Percentiles rank a stretch among this genome's conserved stretches.
Evolutionary conservation across 2,329 filamentous ascomycete genomes (phyloP).

Genomic region (Cladorrhinum sp.): DNA sequence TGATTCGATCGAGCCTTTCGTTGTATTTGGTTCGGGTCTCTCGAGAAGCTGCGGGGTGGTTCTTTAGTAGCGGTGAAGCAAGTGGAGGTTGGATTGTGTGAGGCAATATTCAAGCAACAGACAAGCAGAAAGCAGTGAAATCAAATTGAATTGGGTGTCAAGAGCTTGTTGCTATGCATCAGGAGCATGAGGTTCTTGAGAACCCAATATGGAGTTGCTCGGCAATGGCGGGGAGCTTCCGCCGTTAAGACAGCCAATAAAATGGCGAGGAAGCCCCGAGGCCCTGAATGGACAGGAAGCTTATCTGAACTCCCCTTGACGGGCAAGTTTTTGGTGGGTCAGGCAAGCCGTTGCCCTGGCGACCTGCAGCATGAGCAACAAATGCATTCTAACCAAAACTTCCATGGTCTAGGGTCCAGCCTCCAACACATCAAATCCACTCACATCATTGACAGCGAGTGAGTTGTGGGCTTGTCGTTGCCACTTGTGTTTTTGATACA

Average conservation of each 20-base stretch:
- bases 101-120: too few relatives aligned
- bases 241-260: conserved; percentile 11
- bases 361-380: conserved; percentile 17
- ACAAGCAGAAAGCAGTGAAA: neutral
- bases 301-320: conserved; percentile 17
- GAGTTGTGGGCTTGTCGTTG: neutral
- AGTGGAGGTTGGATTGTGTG: neutral
- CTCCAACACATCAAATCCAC: conserved; percentile 17
- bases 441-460: conserved; percentile 6
- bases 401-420: conserved; percentile 11
- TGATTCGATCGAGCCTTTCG: neutral
- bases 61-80: neutral
- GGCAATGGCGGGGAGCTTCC: conserved; percentile 16
- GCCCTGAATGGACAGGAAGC: conserved; percentile 11
- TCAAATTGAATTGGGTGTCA: too few relatives aligned
- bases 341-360: conserved; percentile 20
- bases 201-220: conserved; percentile 10
- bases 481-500: neutral
- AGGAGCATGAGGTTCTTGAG: neutral
- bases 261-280: neutral
- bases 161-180: neutral
- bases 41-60: too few relatives aligned
- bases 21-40: neutral
- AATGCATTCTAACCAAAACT: conserved; percentile 15
- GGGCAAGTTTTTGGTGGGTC: neutral